Evolutionary conservation across 108 stramenopile genomes (phyloP), one percentile per base, ranked within the genome.

Genomic region (Bacterosira constricta): DNA sequence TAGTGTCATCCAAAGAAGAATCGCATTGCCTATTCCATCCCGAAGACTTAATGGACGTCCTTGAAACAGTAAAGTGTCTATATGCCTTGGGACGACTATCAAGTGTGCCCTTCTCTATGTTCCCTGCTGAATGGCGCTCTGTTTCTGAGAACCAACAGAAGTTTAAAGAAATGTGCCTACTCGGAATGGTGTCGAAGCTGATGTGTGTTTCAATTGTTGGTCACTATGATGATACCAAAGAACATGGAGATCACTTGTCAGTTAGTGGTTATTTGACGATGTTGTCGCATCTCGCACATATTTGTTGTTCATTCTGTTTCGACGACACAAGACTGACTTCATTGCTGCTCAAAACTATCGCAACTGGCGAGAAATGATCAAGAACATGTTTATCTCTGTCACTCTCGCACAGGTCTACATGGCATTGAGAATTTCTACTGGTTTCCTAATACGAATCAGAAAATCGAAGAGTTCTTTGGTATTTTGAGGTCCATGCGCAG

Each of bases 331-430:
- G 6, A 64, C 63, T 11, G 4, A 6, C 5, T 47, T 64, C 45
- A 64, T 64, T n/a, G 31, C 42, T 7, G 63, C 63, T 15, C 63
- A 64, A 23, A 64, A 64, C 44, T 64, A n/a, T n/a, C n/a, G n/a
- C n/a, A n/a, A n/a, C n/a, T n/a, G n/a, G n/a, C n/a, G n/a, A n/a
- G n/a, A n/a, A 15, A 64, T 47, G 44, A 64, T 64, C 7, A 64
- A 64, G 37, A 62, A 64, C 23, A 64, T 64, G 63, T 64, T 47
- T 34, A 47, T 64, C 9, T 64, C 63, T 45, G 63, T 64, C 31
- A 64, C 45, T 23, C 30, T 64, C 3, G 45, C 63, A 5, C 44
- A 64, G 50, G n/a, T 64, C 6, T 46, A 64, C n/a, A n/a, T 34
- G 63, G 63, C n/a, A 44, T 64, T 8, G 15, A 10, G 20, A 44